Evolutionary conservation across 2,329 filamentous ascomycete genomes (phyloP), one percentile per base, ranked within the genome.

Genomic region (Apiospora arundinis): DNA sequence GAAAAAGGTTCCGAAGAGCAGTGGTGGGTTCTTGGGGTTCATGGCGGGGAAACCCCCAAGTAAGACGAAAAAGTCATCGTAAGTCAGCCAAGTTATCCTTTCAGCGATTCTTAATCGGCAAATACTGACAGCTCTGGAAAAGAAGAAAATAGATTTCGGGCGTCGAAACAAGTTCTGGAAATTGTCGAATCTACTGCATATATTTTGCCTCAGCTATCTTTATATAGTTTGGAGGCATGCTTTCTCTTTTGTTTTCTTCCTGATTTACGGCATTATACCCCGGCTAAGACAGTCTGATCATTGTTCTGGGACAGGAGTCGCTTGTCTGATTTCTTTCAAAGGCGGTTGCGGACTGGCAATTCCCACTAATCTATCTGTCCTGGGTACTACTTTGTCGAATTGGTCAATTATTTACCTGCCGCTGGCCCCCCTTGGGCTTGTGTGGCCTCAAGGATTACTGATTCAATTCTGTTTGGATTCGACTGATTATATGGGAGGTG

Each of bases 211-310:
- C 48, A 18, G 44, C 60, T 72, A 48, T 49, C 4, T 49, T 63
- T 14, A 65, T 25, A 63, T 25, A 63, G 52, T 42, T 48, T 23
- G 9, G 66, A 42, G 44, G 44, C 71, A 23, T 44, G 12, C 68
- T 45, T 69, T 44, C 69, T 60, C 45, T 56, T 25, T 71, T 60
- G 37, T 67, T 66, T 69, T 49, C 21, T 48, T 73, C 45, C 37
- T 73, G 68, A 66, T 73, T 73, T 72, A 28, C 68, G 71, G 69
- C 71, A 72, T 72, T 72, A 72, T 72, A 72, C 71, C 71, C 71
- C 69, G 45, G 69, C 67, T 52, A 49, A 69, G 45, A 49, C 67
- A 52, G 37, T 69, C 48, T 69, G 67, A 69, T 69, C 67, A 69
- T 69, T 49, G 67, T 49, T 56, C 32, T 69, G 67, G 67, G 60